Conservation (phyloP, 176 grass and related monocot genomes). For the Oryza punctata region DNA sequence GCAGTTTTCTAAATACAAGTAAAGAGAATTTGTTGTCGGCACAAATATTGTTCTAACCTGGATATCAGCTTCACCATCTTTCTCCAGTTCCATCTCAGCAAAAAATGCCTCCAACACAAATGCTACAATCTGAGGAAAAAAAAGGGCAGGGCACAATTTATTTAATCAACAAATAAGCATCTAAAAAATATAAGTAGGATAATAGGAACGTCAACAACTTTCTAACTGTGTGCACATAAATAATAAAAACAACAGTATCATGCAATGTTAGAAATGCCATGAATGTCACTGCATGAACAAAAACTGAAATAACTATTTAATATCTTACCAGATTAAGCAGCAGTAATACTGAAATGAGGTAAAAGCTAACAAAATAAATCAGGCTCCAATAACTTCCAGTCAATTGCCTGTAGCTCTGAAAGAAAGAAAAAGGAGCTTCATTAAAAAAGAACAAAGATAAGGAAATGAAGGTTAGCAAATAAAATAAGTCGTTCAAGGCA, state of each 20-base stretch:
- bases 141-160: background rate
- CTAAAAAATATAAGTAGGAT: conserved; percentile 29
- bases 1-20: background rate
- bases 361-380: conserved; percentile 94
- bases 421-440: conserved; percentile 29
- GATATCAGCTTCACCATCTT: conserved; percentile 41
- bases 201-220: conserved; percentile 9
- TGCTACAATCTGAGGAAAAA: conserved; percentile 79
- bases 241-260: background rate
- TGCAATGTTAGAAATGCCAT: conserved; percentile 18
- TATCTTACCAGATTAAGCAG: conserved; percentile 93
- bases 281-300: background rate
- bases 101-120: conserved; percentile 99
- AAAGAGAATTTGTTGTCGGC: conserved; percentile 8
- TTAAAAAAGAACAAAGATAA: conserved; percentile 19
- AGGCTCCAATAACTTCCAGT: conserved; percentile 94
- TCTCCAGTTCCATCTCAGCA: conserved; percentile 97
- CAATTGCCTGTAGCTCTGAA: conserved; percentile 84
- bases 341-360: conserved; percentile 82
- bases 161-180: conserved; percentile 39
- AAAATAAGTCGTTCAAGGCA: conserved; percentile 1
- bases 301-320: background rate
- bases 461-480: conserved; percentile 24
- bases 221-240: conserved; percentile 1
- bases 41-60: conserved; percentile 49